Percentiles rank a stretch among this genome's conserved stretches.
Conservation (phyloP, 2,329 filamentous ascomycete species). For the Akanthomyces muscarius region DNA sequence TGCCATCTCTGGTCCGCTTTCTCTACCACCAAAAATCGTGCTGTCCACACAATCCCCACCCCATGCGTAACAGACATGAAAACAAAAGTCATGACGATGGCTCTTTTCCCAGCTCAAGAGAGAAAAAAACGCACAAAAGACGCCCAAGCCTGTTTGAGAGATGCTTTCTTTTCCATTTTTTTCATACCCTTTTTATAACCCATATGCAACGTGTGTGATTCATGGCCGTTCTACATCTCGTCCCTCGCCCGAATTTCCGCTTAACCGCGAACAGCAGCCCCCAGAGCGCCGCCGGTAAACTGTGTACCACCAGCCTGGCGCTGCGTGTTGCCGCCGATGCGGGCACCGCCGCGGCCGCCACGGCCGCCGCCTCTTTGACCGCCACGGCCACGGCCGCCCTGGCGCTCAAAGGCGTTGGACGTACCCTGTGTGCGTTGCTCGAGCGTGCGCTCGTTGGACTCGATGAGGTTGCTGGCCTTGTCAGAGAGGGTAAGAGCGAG, state of each 20-base stretch:
- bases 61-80: slow-evolving; percentile 13
- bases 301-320: slow-evolving; percentile 70
- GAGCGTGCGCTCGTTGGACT: slow-evolving; percentile 94
- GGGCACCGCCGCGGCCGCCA: slow-evolving; percentile 58
- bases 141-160: slow-evolving; percentile 11
- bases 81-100: slow-evolving; percentile 12
- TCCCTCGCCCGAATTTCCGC: not conserved
- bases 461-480: slow-evolving; percentile 93
- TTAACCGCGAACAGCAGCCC: slow-evolving; percentile 61
- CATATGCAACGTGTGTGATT: slow-evolving; percentile 16
- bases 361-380: slow-evolving; percentile 60
- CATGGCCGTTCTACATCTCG: slow-evolving; percentile 1
- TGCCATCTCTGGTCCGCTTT: not conserved
- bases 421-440: slow-evolving; percentile 97
- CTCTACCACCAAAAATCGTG: slow-evolving; percentile 10
- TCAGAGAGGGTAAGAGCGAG: slow-evolving; percentile 90
- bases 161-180: slow-evolving; percentile 14
- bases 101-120: not conserved
- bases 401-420: slow-evolving; percentile 89
- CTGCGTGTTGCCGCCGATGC: slow-evolving; percentile 54
- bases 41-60: slow-evolving; percentile 1
- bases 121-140: slow-evolving; percentile 12
- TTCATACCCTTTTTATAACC: slow-evolving; percentile 5
- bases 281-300: slow-evolving; percentile 77
- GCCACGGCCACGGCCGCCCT: slow-evolving; percentile 72